Base-by-base conservation (phyloP, 495 filamentous ascomycete genomes). In the Niebla homalea region DNA sequence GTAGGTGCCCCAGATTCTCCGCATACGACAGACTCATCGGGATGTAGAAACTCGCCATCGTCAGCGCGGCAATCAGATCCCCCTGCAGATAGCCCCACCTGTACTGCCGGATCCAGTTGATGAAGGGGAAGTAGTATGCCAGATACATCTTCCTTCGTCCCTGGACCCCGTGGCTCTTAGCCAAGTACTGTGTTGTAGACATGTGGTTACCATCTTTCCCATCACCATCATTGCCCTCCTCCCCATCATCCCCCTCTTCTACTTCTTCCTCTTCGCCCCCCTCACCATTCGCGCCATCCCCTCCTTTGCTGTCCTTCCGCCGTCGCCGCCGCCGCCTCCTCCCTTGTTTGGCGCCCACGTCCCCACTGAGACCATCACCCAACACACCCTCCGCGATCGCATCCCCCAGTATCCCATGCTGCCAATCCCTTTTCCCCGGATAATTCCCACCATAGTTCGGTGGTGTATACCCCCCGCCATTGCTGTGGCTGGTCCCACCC, bases 41-140 rank as follows among this genome's bases (percentile, higher is more conserved):
- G 36, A 99, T 85, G 60, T 99, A 99, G 69, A 99, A 89, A 14
- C 89, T 94, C 1, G 90, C 87, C 67, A 99, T 81, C 2, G 92
- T 96, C 47, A 97, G 63, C 41, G 85, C 75, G 12, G 92, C 89
- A 10, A 89, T 71, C 26, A 96, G 70, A 67, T 99, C 92, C 26
- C 93, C 92, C 56, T 81, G 75, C 23, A 97, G 64, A 62, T 81
- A 94, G 5, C 76, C 75, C 79, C 76, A 84, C 52, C 67, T 77
- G 60, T 99, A 99, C 62, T 93, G 82, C 36, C 68, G 68, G 29
- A 92, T 79, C 92, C 92, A 99, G 49, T 81, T 84, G 52, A 94
- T 67, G 47, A 88, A 84, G 1, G 93, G 92, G 36, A 99, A 73
- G 62, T 99, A 97, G 67, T 99, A 97, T 0, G 80, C 83, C 51